These are phyloP conservation scores for Rhypophila decipiens DNA, from an alignment of 495 filamentous ascomycete genomes.

Conservation along the genomic window DNA sequence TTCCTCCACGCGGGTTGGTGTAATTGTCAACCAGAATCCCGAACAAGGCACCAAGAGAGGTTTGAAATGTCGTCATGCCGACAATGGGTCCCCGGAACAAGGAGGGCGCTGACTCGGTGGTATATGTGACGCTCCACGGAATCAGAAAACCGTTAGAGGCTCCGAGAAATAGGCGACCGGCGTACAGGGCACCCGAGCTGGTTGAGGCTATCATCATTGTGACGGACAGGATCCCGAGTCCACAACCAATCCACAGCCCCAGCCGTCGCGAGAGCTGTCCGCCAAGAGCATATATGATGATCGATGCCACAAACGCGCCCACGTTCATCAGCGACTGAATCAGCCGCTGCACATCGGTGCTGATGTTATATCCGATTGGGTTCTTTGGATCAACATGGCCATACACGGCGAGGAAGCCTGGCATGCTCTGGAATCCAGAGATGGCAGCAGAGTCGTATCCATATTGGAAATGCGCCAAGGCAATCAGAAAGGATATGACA, in stretches of 20 bases:
- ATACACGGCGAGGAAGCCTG: conserved; percentile 40
- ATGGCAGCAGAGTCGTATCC: conserved; percentile 37
- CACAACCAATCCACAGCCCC: conserved; percentile 38
- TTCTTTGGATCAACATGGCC: conserved; percentile 35
- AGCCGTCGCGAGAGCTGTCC: conserved; percentile 38
- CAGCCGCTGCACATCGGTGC: conserved; percentile 33
- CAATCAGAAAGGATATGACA: conserved; percentile 24
- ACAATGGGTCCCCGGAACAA: conserved; percentile 37
- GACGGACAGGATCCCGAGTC: conserved; percentile 28
- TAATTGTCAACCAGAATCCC: conserved; percentile 49
- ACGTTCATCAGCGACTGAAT: conserved; percentile 37
- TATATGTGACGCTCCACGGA: conserved; percentile 42
- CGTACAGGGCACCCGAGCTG: conserved; percentile 36
- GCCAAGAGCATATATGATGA: conserved; percentile 34
- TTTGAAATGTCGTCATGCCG: conserved; percentile 44
- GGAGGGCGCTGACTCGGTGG: conserved; percentile 33
- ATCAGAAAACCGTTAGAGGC: conserved; percentile 40
- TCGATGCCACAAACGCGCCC: conserved; percentile 31
- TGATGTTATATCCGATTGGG: conserved; percentile 24
- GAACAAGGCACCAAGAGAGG: conserved; percentile 46
- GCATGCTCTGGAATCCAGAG: conserved; percentile 37
- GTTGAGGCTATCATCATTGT: conserved; percentile 37
- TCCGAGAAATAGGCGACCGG: conserved; percentile 39
- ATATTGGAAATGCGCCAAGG: conserved; percentile 32
- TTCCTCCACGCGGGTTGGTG: conserved; percentile 24